These are phyloP conservation scores for Lentinula detonsa DNA, from an alignment of 768 basidiomycete genomes.

Conservation along the genomic window DNA sequence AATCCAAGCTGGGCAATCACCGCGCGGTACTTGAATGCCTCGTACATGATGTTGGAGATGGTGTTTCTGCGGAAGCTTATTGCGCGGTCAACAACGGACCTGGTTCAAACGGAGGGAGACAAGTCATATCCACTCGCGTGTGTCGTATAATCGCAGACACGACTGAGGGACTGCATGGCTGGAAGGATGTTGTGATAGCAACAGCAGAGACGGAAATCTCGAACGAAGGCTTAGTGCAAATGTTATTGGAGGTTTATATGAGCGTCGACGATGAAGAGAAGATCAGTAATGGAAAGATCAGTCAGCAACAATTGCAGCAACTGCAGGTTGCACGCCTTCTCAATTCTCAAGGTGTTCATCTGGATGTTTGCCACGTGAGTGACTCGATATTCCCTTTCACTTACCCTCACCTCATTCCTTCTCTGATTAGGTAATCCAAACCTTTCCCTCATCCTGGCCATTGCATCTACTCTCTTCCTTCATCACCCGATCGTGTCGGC, in stretches of 20 bases:
- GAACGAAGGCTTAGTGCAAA: constrained; percentile 57
- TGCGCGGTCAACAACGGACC: constrained; percentile 38
- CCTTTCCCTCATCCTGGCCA: constrained; percentile 75
- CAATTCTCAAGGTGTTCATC: constrained; percentile 72
- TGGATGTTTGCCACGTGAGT: constrained; percentile 75
- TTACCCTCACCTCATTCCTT: constrained; percentile 2
- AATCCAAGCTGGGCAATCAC: constrained; percentile 43
- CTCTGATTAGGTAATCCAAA: constrained; percentile 46
- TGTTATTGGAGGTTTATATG: constrained; percentile 81
- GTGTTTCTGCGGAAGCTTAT: constrained; percentile 77
- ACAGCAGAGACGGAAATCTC: constrained; percentile 37
- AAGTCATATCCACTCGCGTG: constrained; percentile 57
- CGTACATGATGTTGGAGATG: constrained; percentile 65
- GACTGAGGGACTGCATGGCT: constrained; percentile 32
- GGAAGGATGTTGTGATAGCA: constrained; percentile 18
- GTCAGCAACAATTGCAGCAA: constrained; percentile 31
- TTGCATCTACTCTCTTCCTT: constrained; percentile 68
- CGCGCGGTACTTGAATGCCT: constrained; percentile 59
- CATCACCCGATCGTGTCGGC: constrained; percentile 70
- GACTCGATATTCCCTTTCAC: constrained; percentile 1
- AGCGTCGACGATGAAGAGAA: constrained; percentile 31
- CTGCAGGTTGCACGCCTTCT: constrained; percentile 37
- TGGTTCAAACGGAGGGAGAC: constrained; percentile 46
- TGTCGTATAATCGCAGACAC: constrained; percentile 48
- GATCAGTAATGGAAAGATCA: constrained; percentile 46